Evolutionary conservation across 306 rosid genomes (phyloP), one percentile per base, ranked within the genome.

Genomic region (Oxytropis ochrocephala): DNA sequence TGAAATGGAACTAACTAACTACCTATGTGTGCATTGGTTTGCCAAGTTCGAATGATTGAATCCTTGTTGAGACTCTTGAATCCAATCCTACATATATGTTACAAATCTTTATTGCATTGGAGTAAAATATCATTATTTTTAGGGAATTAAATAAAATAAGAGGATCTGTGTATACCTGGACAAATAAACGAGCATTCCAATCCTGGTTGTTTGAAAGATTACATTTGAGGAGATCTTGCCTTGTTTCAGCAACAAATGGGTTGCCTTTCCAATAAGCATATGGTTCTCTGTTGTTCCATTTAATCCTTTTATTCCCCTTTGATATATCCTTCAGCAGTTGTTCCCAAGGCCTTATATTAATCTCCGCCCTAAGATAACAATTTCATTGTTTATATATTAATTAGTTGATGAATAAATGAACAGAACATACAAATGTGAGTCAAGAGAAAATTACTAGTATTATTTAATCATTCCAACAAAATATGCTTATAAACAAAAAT

Each of bases 201-300:
- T 88, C 88, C 8, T 69, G 72, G 7, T 68, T 4, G 0, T 50
- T 27, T 3, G 93, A 76, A 62, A 57, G 88, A 56, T 86, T 91
- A 67, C 97, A 91, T 30, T 82, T 82, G 77, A 91, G 83, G 58
- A 91, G 84, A 73, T 91, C 93, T 70, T 48, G 71, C 49, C 97
- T 75, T 9, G 70, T 70, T 33, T 75, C 62, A 7, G 81, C 80
- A 33, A 89, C 92, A 65, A 21, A 5, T 9, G 93, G 93, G 79
- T 91, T 91, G n/a, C 97, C 97, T 66, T 64, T 91, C 93, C 93
- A 88, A 65, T 91, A 87, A 33, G 96, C 97, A 54, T 80, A 88
- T 10, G 96, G 85, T 44, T 78, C 83, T 67, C 93, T 86, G 1
- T 91, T 88, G 1, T 39, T 21, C 91, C 96, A 91, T 42, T 79